A percentile compares a stretch with the other conserved stretches of the same genome.
These are phyloP conservation scores for Fraxinus platypoda DNA, from an alignment of 305 asterid genomes.

Conservation along the genomic window DNA sequence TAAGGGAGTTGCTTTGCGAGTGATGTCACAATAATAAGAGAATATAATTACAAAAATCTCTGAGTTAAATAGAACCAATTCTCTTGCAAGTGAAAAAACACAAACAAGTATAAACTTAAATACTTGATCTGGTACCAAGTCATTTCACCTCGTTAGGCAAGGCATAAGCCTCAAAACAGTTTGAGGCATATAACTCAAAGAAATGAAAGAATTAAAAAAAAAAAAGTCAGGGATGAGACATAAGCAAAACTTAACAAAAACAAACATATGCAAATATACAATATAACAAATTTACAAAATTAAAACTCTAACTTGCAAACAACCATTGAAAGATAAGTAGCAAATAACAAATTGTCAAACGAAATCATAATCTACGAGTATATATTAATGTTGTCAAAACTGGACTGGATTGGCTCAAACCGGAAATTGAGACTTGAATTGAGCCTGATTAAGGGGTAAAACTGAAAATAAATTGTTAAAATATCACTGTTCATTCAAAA, in stretches of 20 bases:
- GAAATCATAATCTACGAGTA: neutral
- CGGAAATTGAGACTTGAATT: neutral
- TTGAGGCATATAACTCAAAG: neutral
- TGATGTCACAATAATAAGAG: neutral
- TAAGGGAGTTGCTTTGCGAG: neutral
- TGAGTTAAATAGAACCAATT: neutral
- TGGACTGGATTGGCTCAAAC: neutral
- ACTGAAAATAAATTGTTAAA: neutral
- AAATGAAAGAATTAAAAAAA: neutral
- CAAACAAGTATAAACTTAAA: neutral
- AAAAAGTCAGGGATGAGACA: neutral
- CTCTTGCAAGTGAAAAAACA: neutral
- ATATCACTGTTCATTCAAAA: neutral
- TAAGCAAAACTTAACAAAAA: neutral
- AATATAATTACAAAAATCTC: neutral
- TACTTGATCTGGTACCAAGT: neutral
- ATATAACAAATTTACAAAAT: neutral
- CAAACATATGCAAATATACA: neutral
- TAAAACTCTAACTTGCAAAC: neutral
- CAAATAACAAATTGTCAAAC: neutral
- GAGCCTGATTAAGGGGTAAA: neutral
- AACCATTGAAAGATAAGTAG: neutral
- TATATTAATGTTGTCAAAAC: neutral
- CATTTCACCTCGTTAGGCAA: neutral
- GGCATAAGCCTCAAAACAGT: neutral